A percentile compares a stretch with the other conserved stretches of the same genome.
These are phyloP conservation scores for Hortaea werneckii DNA, from an alignment of 2,329 filamentous ascomycete genomes.

Conservation along the genomic window DNA sequence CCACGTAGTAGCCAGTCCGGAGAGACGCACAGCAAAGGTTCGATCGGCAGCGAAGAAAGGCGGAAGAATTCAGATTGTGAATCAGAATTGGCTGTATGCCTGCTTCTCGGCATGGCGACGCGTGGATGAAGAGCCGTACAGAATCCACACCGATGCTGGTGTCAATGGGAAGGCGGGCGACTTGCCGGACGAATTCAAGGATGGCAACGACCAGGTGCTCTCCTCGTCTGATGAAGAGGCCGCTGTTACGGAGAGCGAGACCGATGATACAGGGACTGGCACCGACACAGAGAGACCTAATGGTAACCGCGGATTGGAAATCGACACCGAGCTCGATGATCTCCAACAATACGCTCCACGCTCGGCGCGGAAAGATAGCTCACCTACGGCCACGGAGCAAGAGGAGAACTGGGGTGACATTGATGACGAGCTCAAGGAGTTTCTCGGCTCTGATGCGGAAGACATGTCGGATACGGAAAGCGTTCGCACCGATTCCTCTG, in stretches of 20 bases:
- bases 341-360: conserved; percentile 40
- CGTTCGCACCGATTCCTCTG: conserved; percentile 11
- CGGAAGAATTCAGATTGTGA: conserved; percentile 74
- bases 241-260: conserved; percentile 30
- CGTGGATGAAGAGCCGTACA: conserved; percentile 67
- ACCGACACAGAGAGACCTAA: background rate
- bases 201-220: conserved; percentile 22
- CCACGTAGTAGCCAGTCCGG: conserved; percentile 62
- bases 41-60: conserved; percentile 71
- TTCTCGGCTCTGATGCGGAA: conserved; percentile 50
- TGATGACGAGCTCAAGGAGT: conserved; percentile 67
- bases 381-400: conserved; percentile 17
- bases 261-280: conserved; percentile 11
- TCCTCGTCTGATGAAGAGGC: conserved; percentile 39
- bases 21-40: conserved; percentile 78
- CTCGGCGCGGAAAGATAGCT: conserved; percentile 26
- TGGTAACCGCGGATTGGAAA: conserved; percentile 12
- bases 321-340: conserved; percentile 22
- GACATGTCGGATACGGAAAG: conserved; percentile 29
- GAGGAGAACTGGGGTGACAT: conserved; percentile 35
- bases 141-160: conserved; percentile 61
- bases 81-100: conserved; percentile 77
- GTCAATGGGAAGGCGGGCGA: conserved; percentile 33
- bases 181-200: conserved; percentile 21
- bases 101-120: conserved; percentile 76